phyloP scores from a whole-genome alignment of 202 grass and related monocot genomes.

The Schoenoplectus triqueter region DNA sequence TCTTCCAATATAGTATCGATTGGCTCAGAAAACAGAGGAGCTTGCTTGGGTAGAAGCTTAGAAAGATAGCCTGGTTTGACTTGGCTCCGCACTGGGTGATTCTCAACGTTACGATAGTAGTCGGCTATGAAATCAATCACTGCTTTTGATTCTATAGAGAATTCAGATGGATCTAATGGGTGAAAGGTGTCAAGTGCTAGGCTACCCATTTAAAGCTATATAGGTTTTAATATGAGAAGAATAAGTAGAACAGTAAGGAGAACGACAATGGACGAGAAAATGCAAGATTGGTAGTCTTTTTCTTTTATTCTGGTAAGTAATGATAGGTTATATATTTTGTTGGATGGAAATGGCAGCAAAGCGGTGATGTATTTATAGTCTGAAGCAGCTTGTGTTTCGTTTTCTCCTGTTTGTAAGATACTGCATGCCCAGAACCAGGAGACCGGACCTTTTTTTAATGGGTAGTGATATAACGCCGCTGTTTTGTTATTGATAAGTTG shows the following conservation, averaged over 20 bases:
- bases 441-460: too few relatives aligned
- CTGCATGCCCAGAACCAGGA: too few relatives aligned
- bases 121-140: slow-evolving; percentile 46
- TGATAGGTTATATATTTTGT: too few relatives aligned
- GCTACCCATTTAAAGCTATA: slow-evolving; percentile 38
- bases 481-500: too few relatives aligned
- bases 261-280: background rate
- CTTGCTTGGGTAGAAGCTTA: slow-evolving; percentile 37
- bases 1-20: slow-evolving; percentile 53
- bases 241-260: background rate
- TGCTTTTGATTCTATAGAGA: slow-evolving; percentile 42
- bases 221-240: background rate
- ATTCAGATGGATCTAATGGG: slow-evolving; percentile 37
- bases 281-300: too few relatives aligned
- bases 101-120: slow-evolving; percentile 54
- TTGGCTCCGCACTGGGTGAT: slow-evolving; percentile 44
- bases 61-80: slow-evolving; percentile 44
- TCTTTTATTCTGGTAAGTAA: too few relatives aligned
- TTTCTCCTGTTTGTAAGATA: too few relatives aligned
- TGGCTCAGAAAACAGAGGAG: slow-evolving; percentile 41
- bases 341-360: too few relatives aligned
- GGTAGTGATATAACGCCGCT: too few relatives aligned
- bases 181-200: background rate
- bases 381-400: too few relatives aligned
- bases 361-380: too few relatives aligned